Percentiles rank a stretch among this genome's conserved stretches.
Evolutionary conservation across 129 eudicot species (phyloP).

Genomic region (Escallonia herrerae): DNA sequence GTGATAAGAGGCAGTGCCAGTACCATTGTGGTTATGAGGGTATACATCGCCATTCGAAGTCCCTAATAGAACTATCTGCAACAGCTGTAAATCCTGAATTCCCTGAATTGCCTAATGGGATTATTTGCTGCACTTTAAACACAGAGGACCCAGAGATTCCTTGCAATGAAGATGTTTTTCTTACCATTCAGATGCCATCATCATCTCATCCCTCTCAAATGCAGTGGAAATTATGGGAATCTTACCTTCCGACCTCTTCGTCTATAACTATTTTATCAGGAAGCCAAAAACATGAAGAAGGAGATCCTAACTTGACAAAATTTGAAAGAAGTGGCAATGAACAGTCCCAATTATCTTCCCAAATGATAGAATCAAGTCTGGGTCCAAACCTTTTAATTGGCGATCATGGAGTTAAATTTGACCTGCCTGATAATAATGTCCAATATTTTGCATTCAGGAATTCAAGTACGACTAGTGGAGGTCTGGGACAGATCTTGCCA

Average conservation of each 20-base stretch:
- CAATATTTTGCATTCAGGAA: conserved; percentile 10
- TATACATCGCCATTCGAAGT: conserved; percentile 10
- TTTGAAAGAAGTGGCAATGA: conserved; percentile 19
- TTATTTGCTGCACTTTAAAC: conserved; percentile 54
- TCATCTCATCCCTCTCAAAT: conserved; percentile 20
- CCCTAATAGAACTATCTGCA: conserved; percentile 15
- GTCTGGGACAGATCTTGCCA: conserved; percentile 8
- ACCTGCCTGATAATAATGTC: conserved; percentile 15
- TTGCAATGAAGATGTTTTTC: conserved; percentile 65
- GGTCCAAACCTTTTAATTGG: conserved; percentile 18
- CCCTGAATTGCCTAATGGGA: conserved; percentile 35
- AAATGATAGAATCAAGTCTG: conserved; percentile 20
- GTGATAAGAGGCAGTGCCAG: conserved; percentile 7
- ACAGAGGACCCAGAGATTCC: conserved; percentile 74
- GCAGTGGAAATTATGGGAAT: conserved; percentile 20
- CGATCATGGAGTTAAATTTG: conserved; percentile 22
- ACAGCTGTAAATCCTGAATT: conserved; percentile 16
- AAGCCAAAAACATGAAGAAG: conserved; percentile 15
- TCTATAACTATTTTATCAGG: conserved; percentile 19
- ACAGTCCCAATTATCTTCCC: conserved; percentile 17
- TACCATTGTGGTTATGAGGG: conserved; percentile 10
- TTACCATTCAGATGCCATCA: conserved; percentile 29
- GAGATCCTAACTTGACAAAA: conserved; percentile 12
- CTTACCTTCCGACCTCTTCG: conserved; percentile 18
- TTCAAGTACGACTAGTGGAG: conserved; percentile 10